Conservation (phyloP, 2,329 filamentous ascomycete species). For the Hypoxylon sp. region DNA sequence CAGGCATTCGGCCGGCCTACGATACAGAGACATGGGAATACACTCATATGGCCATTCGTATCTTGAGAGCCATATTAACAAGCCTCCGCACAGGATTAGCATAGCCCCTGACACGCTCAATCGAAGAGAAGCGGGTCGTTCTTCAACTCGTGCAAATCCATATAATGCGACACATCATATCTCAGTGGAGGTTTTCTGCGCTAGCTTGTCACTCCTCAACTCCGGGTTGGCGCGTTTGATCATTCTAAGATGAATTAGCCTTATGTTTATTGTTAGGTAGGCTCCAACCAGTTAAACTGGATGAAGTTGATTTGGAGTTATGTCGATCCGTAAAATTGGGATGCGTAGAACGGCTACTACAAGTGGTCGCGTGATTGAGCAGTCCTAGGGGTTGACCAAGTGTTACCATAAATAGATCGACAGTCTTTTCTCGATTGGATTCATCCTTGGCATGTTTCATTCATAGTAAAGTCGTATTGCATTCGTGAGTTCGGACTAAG, state of each 20-base stretch:
- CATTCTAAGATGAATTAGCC: neutral
- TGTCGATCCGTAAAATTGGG: neutral
- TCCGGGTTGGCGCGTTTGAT: neutral
- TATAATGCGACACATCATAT: conserved; percentile 1
- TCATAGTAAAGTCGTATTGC: conserved; percentile 1
- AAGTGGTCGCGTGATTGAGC: neutral
- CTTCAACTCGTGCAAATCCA: neutral
- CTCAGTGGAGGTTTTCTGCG: neutral
- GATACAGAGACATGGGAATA: neutral
- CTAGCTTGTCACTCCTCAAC: neutral
- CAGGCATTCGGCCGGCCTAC: neutral
- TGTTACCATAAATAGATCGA: neutral
- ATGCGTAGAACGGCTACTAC: neutral
- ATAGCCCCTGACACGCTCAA: neutral
- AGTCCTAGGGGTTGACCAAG: neutral
- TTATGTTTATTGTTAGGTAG: neutral
- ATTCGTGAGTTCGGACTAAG: conserved; percentile 8
- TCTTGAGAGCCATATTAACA: neutral
- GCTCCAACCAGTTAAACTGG: neutral
- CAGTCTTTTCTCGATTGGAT: neutral
- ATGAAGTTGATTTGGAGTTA: neutral
- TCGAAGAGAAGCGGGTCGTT: neutral
- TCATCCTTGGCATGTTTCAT: conserved; percentile 4
- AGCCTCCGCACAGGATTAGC: neutral
- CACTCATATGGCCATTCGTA: neutral